These are phyloP conservation scores for Raphanus raphanistrum DNA, from an alignment of 345 rosid species.

Conservation along the genomic window DNA sequence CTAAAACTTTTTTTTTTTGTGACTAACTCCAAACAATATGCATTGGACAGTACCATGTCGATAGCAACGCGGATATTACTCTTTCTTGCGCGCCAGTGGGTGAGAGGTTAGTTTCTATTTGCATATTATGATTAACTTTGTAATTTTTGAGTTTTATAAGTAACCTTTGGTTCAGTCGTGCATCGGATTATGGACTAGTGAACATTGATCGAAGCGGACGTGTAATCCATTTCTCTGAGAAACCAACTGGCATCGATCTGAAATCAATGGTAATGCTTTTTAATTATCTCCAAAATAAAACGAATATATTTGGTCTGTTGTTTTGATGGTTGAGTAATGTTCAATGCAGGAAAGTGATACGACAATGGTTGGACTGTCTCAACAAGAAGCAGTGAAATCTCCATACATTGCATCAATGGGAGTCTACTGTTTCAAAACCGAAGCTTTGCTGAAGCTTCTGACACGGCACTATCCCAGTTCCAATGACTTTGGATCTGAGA, in stretches of 20 bases:
- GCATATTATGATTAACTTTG: neutral
- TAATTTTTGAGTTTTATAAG: neutral
- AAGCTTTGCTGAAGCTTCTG: conserved; percentile 65
- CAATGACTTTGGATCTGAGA: conserved; percentile 93
- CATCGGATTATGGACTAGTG: conserved; percentile 89
- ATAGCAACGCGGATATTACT: conserved; percentile 78
- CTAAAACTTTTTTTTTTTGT: neutral
- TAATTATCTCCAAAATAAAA: neutral
- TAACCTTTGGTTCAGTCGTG: conserved; percentile 57
- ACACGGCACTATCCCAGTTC: conserved; percentile 74
- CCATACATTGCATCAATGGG: conserved; percentile 97
- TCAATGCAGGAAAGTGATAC: conserved; percentile 85
- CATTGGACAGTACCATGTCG: conserved; percentile 64
- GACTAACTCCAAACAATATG: conserved; percentile 31
- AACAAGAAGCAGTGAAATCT: conserved; percentile 56
- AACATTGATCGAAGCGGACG: conserved; percentile 69
- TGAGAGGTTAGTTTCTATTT: conserved; percentile 53
- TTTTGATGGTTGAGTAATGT: too few species aligned
- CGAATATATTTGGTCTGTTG: too few species aligned
- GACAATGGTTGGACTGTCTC: conserved; percentile 61
- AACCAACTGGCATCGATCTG: conserved; percentile 76
- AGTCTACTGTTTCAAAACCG: conserved; percentile 80
- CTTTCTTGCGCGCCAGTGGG: conserved; percentile 74
- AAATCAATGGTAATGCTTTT: conserved; percentile 65
- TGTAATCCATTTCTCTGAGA: conserved; percentile 72